Evolutionary conservation across 345 rosid species (phyloP).

Genomic region (Brassica juncea): DNA sequence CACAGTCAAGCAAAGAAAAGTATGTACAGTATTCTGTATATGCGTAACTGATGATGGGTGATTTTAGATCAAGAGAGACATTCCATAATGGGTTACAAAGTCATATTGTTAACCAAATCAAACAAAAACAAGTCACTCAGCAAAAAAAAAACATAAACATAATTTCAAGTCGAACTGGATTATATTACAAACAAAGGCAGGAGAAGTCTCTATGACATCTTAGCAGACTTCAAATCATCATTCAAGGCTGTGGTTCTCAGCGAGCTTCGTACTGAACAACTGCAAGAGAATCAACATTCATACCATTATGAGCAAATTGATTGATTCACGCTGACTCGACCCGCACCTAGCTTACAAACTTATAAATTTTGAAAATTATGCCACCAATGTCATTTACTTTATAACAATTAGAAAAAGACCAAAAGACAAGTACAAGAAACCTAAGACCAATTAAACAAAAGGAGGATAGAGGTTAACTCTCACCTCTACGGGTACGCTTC

Average conservation of each 20-base stretch:
- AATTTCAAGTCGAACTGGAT: neutral
- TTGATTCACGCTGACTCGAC: neutral
- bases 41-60: neutral
- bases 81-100: neutral
- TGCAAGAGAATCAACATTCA: constrained; percentile 37
- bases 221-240: neutral
- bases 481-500: constrained; percentile 94
- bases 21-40: neutral
- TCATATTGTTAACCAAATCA: neutral
- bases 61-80: neutral
- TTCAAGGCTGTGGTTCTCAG: constrained; percentile 25
- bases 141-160: neutral
- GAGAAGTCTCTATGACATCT: neutral
- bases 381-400: neutral
- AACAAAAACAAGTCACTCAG: constrained; percentile 5
- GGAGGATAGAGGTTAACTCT: neutral
- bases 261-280: constrained; percentile 78
- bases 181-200: constrained; percentile 22
- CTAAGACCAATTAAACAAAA: neutral
- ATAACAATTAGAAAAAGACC: constrained; percentile 3
- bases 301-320: constrained; percentile 12
- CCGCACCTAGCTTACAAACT: neutral
- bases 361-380: neutral
- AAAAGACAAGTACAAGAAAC: neutral
- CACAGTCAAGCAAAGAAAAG: neutral